A percentile compares a stretch with the other conserved stretches of the same genome.
Evolutionary conservation across 371 early-diverging fungal genomes (phyloP).

Genomic region (Mucor irregularis): DNA sequence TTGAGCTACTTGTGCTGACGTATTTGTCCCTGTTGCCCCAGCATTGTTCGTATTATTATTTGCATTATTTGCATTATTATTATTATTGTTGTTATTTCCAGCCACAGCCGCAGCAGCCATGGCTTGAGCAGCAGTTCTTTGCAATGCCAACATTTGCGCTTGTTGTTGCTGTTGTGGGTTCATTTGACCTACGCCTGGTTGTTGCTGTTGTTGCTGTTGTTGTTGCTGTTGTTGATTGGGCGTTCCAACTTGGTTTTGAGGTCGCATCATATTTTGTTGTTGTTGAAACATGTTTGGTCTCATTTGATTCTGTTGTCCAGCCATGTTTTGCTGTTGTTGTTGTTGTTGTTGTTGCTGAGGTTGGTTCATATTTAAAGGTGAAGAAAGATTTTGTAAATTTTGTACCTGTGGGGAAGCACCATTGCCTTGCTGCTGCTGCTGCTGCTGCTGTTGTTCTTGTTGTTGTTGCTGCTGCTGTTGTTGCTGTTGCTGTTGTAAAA

Average conservation of each 20-base stretch:
- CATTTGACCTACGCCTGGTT: constrained; percentile 2
- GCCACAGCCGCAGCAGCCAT: constrained; percentile 28
- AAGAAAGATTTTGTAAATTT: constrained; percentile 19
- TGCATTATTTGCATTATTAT: neutral
- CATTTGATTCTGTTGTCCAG: constrained; percentile 24
- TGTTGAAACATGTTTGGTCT: constrained; percentile 35
- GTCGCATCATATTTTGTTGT: constrained; percentile 21
- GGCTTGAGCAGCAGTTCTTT: constrained; percentile 33
- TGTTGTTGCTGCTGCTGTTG: constrained; percentile 25
- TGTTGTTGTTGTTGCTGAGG: constrained; percentile 12
- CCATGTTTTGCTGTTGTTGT: constrained; percentile 18
- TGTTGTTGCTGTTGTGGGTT: constrained; percentile 20
- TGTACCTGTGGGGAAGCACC: constrained; percentile 35
- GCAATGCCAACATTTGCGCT: constrained; percentile 29
- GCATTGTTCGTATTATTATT: neutral
- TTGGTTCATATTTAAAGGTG: constrained; percentile 24
- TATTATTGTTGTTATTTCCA: constrained; percentile 1
- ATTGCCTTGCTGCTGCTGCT: constrained; percentile 9
- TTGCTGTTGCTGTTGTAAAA: constrained; percentile 35
- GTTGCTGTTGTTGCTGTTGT: constrained; percentile 5
- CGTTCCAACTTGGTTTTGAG: constrained; percentile 14
- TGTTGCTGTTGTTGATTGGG: constrained; percentile 21
- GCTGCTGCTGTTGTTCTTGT: constrained; percentile 8
- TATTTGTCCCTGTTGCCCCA: too few species aligned
- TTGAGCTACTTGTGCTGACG: constrained; percentile 10